Evolutionary conservation across 257 asterid genomes (phyloP).

Genomic region (Solanum habrochaites): DNA sequence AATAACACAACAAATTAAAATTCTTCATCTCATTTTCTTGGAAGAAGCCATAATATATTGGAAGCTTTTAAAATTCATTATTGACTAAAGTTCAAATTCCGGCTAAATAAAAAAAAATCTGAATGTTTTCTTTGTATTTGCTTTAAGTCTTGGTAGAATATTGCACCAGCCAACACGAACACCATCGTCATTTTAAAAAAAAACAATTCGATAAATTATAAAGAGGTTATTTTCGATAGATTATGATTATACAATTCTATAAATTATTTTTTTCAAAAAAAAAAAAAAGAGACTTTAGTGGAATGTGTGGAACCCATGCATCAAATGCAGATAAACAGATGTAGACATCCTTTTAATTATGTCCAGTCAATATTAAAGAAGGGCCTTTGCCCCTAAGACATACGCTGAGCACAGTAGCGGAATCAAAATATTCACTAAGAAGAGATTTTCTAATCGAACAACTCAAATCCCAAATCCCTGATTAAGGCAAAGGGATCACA

Average conservation of each 20-base stretch:
- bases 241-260: background rate
- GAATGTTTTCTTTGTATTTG: background rate
- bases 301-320: background rate
- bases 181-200: background rate
- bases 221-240: too few species aligned
- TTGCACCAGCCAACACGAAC: background rate
- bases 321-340: background rate
- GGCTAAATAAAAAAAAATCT: background rate
- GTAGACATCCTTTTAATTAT: background rate
- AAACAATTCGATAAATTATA: background rate
- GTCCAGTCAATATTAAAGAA: background rate
- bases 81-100: background rate
- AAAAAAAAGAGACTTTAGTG: background rate
- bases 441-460: background rate
- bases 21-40: conserved; percentile 8
- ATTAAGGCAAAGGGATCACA: too few species aligned
- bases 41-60: background rate
- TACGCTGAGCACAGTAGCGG: background rate
- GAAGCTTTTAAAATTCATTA: background rate
- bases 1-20: background rate
- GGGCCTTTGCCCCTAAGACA: too few species aligned
- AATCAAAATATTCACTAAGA: too few species aligned
- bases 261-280: too few species aligned
- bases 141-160: background rate
- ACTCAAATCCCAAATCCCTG: background rate